Conservation (phyloP, 2,329 filamentous ascomycete genomes). For the Paracoccidioides brasiliensis region DNA sequence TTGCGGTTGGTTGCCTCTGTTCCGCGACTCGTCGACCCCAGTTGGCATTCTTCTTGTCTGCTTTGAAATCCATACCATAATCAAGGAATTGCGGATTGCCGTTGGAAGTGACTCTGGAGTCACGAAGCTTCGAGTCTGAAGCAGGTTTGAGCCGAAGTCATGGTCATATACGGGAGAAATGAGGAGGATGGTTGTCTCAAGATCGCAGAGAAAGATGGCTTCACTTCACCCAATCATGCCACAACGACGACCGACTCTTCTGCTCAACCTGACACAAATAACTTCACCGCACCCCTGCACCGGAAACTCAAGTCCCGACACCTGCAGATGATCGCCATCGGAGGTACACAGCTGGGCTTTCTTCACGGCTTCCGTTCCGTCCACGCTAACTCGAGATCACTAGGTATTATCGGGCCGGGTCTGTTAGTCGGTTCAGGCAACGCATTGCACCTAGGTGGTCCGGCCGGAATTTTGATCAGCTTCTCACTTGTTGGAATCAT, state of each 20-base stretch:
- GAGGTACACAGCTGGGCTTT: slow-evolving; percentile 40
- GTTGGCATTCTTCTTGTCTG: too few species aligned
- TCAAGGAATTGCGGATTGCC: too few species aligned
- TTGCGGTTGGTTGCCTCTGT: too few species aligned
- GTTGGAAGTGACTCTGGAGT: too few species aligned
- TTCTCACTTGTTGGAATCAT: slow-evolving; percentile 61
- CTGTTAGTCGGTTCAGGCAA: slow-evolving; percentile 59
- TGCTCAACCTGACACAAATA: background rate
- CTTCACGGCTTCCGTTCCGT: slow-evolving; percentile 2
- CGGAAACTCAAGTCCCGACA: slow-evolving; percentile 44
- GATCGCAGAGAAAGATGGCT: background rate
- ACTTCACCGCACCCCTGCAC: slow-evolving; percentile 17
- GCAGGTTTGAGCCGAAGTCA: too few species aligned
- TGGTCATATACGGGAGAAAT: too few species aligned
- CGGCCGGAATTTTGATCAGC: slow-evolving; percentile 58
- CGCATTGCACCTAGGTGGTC: slow-evolving; percentile 55
- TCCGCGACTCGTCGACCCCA: too few species aligned
- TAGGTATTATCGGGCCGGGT: slow-evolving; percentile 52
- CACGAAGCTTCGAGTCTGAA: too few species aligned
- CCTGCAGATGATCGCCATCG: slow-evolving; percentile 51
- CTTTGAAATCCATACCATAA: too few species aligned
- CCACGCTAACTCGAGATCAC: slow-evolving; percentile 18
- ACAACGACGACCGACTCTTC: background rate
- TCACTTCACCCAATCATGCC: background rate
- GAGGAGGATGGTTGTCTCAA: background rate